Percentiles rank a stretch among this genome's conserved stretches.
Conservation (phyloP, 78 protist genomes). For the Dictyostelium intermedium region DNA sequence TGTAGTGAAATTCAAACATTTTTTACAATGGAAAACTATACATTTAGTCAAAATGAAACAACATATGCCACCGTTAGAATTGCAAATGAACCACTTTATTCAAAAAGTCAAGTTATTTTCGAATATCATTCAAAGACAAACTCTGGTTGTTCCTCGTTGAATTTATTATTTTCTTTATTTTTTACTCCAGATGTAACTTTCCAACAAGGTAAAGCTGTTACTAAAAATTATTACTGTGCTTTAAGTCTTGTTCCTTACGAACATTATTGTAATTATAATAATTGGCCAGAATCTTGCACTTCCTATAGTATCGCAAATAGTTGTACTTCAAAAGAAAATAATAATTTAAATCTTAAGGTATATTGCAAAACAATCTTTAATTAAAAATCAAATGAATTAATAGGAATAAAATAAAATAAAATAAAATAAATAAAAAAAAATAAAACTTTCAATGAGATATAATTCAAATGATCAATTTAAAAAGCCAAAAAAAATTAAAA, state of each 20-base stretch:
- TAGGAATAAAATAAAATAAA: too few relatives aligned
- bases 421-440: too few relatives aligned
- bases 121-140: not conserved
- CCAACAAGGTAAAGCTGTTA: not conserved
- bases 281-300: not conserved
- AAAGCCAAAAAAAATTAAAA: too few relatives aligned
- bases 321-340: not conserved
- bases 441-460: too few relatives aligned
- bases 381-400: not conserved
- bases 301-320: not conserved
- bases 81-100: not conserved
- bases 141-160: not conserved
- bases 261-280: not conserved
- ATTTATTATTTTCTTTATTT: not conserved
- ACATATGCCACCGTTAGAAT: not conserved
- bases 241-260: not conserved
- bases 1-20: not conserved
- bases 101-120: not conserved
- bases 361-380: not conserved
- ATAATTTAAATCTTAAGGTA: not conserved
- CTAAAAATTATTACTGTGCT: not conserved
- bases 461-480: too few relatives aligned
- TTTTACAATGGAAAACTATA: not conserved
- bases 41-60: not conserved
- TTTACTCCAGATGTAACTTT: not conserved